Percentiles rank a stretch among this genome's conserved stretches.
phyloP scores from a whole-genome alignment of 257 asterid genomes.

The Eustoma russellianum region DNA sequence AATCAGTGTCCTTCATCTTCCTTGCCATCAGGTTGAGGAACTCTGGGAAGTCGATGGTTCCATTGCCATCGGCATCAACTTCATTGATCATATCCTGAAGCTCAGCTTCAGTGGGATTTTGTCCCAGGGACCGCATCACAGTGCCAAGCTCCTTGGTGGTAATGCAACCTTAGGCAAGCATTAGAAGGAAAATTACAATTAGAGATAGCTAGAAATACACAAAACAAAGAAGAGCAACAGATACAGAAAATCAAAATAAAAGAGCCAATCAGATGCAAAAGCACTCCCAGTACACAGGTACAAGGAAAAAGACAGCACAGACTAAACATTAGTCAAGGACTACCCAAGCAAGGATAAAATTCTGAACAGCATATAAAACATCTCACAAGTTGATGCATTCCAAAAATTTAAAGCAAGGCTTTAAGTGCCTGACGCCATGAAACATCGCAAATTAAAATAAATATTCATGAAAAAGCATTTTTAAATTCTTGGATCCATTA shows the following conservation, averaged over 20 bases:
- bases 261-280: too few relatives aligned
- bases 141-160: constrained; percentile 91
- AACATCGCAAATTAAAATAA: too few relatives aligned
- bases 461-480: too few relatives aligned
- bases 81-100: constrained; percentile 86
- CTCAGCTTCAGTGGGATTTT: constrained; percentile 88
- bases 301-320: too few relatives aligned
- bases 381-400: too few relatives aligned
- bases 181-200: not conserved
- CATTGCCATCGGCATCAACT: constrained; percentile 85
- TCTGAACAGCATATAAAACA: too few relatives aligned
- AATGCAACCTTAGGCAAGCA: constrained; percentile 45
- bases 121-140: constrained; percentile 79
- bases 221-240: not conserved
- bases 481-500: too few relatives aligned
- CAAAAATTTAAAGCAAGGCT: too few relatives aligned
- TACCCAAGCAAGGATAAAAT: too few relatives aligned
- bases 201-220: not conserved
- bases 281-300: too few relatives aligned
- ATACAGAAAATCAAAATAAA: not conserved
- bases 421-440: too few relatives aligned
- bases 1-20: constrained; percentile 85
- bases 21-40: constrained; percentile 87
- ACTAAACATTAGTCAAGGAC: too few relatives aligned
- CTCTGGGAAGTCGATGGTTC: constrained; percentile 84